phyloP scores from a whole-genome alignment of 768 basidiomycete genomes.

The Kwoniella bestiolae region DNA sequence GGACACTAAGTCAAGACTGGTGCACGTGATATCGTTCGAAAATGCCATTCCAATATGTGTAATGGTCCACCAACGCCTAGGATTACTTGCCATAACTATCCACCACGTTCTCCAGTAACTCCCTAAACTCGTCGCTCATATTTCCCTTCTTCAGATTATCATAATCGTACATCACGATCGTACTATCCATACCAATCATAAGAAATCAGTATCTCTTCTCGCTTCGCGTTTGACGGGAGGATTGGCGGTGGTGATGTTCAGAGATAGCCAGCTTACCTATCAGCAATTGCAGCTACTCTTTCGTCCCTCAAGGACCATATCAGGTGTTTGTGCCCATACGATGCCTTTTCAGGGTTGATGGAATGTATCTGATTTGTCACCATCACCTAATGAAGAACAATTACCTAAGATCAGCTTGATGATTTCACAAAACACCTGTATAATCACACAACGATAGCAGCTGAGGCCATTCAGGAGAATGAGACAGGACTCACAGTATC shows the following conservation, averaged over 20 bases:
- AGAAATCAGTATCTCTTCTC: too few species aligned
- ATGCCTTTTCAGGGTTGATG: slow-evolving; percentile 34
- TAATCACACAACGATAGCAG: too few species aligned
- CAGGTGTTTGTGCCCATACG: slow-evolving; percentile 36
- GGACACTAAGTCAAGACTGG: too few species aligned
- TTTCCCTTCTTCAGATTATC: slow-evolving; percentile 34
- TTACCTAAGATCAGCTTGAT: too few species aligned
- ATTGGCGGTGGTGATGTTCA: too few species aligned
- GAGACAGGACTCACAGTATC: slow-evolving; percentile 49
- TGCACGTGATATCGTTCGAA: too few species aligned
- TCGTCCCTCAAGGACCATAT: slow-evolving; percentile 41
- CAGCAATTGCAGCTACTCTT: slow-evolving; percentile 39
- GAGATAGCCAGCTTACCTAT: slow-evolving; percentile 48
- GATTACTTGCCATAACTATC: slow-evolving; percentile 15
- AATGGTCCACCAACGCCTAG: too few species aligned
- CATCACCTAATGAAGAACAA: slow-evolving; percentile 38
- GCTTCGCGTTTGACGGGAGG: too few species aligned
- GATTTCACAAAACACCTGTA: too few species aligned
- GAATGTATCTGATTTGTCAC: slow-evolving; percentile 37
- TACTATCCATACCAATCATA: slow-evolving; percentile 27
- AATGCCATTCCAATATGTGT: too few species aligned
- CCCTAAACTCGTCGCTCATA: slow-evolving; percentile 36
- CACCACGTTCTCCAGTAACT: slow-evolving; percentile 20
- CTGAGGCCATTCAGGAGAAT: too few species aligned
- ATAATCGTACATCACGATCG: slow-evolving; percentile 52